Base-by-base conservation (phyloP, 352 stramenopile genomes). In the Pythium rishiriense region DNA sequence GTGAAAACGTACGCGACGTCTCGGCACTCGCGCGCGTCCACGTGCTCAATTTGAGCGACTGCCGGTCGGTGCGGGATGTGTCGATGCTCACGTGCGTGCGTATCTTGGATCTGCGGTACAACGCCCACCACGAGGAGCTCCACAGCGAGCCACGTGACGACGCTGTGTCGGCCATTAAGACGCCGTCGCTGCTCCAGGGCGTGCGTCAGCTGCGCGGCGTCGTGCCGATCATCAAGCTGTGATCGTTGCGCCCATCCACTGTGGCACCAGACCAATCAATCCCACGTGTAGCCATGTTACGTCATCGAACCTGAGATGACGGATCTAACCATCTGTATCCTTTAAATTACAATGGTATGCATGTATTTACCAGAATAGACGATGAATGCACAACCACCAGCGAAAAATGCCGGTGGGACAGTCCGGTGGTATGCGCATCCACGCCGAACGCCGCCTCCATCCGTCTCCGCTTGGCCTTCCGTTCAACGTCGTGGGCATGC, bases 31-130 rank as follows among this genome's bases (percentile, higher is more conserved):
- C 59, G 9, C 53, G 64, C 25, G 82, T 88, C 31, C 76, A 85
- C 50, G 70, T 83, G 43, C 73, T 89, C 60, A 91, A 87, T 39
- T 46, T 91, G 21, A 87, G 78, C 54, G 73, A 88, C 65, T 91
- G 82, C 64, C 64, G 56, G 9, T 72, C 73, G 31, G 52, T 91
- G 8, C 70, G 56, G 4, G 73, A 88, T 53, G 67, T 89, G 15
- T 68, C 67, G 9, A 84, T 82, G 78, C 77, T 90, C n/a, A 74
- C 63, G 0, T 68, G 76, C 22, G 81, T 90, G 15, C 76, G 81
- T 4, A 74, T 81, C 35, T 56, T 91, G 19, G 76, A 88, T 59
- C 55, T 93, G 33, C 79, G 81, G 39, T 88, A 83, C 71, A 90
- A 88, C 65, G 69, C 62, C 3, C 54, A 37, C 11, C 42, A 52